Evolutionary conservation across 768 basidiomycete genomes (phyloP).

Genomic region (Macrolepiota fuliginosa): DNA sequence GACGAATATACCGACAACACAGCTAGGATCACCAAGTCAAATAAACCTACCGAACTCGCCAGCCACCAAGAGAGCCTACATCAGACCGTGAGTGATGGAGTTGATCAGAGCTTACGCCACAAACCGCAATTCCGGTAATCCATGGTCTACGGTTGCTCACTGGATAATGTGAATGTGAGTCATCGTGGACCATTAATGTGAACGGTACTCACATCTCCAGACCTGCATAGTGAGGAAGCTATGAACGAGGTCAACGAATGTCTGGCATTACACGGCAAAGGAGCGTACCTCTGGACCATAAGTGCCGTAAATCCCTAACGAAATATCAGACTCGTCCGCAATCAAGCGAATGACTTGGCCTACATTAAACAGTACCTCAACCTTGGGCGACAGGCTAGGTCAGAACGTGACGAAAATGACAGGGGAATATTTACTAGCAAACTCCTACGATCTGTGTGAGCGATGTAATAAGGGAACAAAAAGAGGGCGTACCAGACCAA

Average conservation of each 20-base stretch:
- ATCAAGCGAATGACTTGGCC: slow-evolving; percentile 6
- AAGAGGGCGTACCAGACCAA: slow-evolving; percentile 39
- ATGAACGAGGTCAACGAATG: too few species aligned
- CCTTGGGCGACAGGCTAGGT: slow-evolving; percentile 23
- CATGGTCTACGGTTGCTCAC: slow-evolving; percentile 42
- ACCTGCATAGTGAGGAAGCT: slow-evolving; percentile 46
- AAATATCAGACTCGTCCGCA: background rate
- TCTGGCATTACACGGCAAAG: too few species aligned
- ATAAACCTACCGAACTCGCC: slow-evolving; percentile 37
- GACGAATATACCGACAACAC: slow-evolving; percentile 29
- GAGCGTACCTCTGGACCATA: slow-evolving; percentile 42
- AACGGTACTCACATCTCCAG: slow-evolving; percentile 42
- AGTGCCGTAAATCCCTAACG: slow-evolving; percentile 43
- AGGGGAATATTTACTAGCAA: slow-evolving; percentile 27
- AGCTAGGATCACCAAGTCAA: background rate
- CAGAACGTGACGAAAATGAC: background rate
- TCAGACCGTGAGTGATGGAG: background rate
- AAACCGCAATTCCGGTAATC: slow-evolving; percentile 31
- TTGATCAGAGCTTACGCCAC: slow-evolving; percentile 14
- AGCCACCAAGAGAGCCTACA: slow-evolving; percentile 29
- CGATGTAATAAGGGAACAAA: background rate
- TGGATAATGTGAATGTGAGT: slow-evolving; percentile 17
- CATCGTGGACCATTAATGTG: too few species aligned
- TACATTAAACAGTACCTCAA: slow-evolving; percentile 50
- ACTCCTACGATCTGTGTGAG: slow-evolving; percentile 26